Conservation (phyloP, 2,329 filamentous ascomycete species). For the Pseudophaeomoniella oleicola region DNA sequence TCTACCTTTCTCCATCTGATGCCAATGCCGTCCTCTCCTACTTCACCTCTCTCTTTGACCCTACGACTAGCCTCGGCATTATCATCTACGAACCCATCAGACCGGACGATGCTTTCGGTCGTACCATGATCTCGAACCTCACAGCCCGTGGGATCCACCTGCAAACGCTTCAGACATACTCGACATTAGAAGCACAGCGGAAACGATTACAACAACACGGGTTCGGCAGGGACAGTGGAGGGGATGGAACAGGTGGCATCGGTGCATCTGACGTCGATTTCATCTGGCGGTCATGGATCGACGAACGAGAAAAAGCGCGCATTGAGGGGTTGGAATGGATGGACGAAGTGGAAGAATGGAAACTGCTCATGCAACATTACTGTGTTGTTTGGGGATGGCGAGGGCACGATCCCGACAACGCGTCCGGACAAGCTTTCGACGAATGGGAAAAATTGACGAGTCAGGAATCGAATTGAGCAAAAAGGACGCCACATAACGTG, state of each 20-base stretch:
- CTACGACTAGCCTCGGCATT: slow-evolving; percentile 39
- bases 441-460: not conserved
- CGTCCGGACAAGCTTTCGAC: not conserved
- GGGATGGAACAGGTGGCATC: slow-evolving; percentile 27
- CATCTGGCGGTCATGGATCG: slow-evolving; percentile 69
- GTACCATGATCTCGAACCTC: slow-evolving; percentile 84
- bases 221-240: slow-evolving; percentile 33
- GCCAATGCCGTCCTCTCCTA: slow-evolving; percentile 51
- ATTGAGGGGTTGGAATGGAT: slow-evolving; percentile 71
- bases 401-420: slow-evolving; percentile 29
- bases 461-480: not conserved
- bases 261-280: slow-evolving; percentile 46
- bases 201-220: slow-evolving; percentile 51
- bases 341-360: slow-evolving; percentile 93
- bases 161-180: slow-evolving; percentile 65
- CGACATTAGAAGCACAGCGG: slow-evolving; percentile 52
- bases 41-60: slow-evolving; percentile 40
- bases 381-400: slow-evolving; percentile 80
- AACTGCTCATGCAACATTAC: slow-evolving; percentile 75
- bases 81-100: slow-evolving; percentile 82
- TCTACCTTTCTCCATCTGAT: slow-evolving; percentile 59
- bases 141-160: slow-evolving; percentile 68
- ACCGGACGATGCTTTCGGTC: slow-evolving; percentile 73
- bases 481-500: too few species aligned
- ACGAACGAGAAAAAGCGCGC: slow-evolving; percentile 56